Evolutionary conservation across 108 stramenopile species (phyloP), one percentile per base, ranked within the genome.

Genomic region (Epithemia pelagica): DNA sequence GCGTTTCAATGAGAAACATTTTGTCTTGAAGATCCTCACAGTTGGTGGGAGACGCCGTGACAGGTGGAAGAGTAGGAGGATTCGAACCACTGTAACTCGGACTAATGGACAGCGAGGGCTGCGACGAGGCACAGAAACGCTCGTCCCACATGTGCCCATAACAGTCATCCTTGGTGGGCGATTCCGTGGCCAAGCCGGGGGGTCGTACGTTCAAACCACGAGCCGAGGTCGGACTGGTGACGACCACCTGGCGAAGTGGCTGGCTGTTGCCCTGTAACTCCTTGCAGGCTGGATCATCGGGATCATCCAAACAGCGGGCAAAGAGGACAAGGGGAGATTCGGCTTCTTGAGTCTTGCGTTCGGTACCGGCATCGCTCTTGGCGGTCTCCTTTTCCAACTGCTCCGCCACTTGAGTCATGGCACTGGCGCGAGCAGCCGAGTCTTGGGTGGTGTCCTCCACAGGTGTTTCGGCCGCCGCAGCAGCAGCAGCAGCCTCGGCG

Each of bases 61-160:
- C 52, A 52, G 52, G 52, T 20, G 20, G n/a, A n/a, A n/a, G n/a
- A n/a, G n/a, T n/a, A n/a, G n/a, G n/a, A n/a, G n/a, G n/a, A n/a
- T n/a, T n/a, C n/a, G n/a, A n/a, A n/a, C n/a, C n/a, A n/a, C n/a
- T n/a, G n/a, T n/a, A n/a, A n/a, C n/a, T n/a, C n/a, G n/a, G n/a
- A n/a, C n/a, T n/a, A n/a, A n/a, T n/a, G n/a, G 67, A 24, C 1
- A 46, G n/a, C 15, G 67, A 59, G 29, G 67, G 67, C 67, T 31
- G 27, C 2, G 29, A 30, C 2, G 67, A 68, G 8, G 67, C 58
- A 58, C 67, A 68, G 58, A 68, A 68, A 25, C 67, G 57, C 7
- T 27, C 58, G 58, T 68, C 67, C 31, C 59, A 10, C 67, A 68
- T 68, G 32, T 68, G 30, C 1, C 67, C 67, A 26, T 52, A 64